Conservation (phyloP, 768 basidiomycete species). For the Megacollybia marginata region DNA sequence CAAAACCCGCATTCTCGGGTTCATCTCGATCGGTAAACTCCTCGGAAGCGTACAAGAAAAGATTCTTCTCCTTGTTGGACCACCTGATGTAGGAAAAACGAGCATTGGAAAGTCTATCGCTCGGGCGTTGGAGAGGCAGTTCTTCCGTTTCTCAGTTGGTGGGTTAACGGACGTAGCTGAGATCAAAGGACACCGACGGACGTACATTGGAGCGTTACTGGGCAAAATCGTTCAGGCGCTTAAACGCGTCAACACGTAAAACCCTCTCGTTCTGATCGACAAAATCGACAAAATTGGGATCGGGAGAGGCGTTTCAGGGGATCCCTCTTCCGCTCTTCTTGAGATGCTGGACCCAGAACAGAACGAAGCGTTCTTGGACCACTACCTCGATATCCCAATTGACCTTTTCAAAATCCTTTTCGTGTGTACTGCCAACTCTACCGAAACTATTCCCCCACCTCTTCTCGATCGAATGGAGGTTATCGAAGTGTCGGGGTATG, state of each 20-base stretch:
- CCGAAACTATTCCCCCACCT: slow-evolving; percentile 91
- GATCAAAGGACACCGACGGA: slow-evolving; percentile 96
- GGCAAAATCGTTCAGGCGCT: slow-evolving; percentile 94
- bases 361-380: slow-evolving; percentile 90
- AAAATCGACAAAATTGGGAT: slow-evolving; percentile 84
- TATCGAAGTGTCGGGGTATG: slow-evolving; percentile 90
- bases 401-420: slow-evolving; percentile 95
- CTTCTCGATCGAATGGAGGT: slow-evolving; percentile 96
- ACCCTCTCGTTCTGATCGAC: slow-evolving; percentile 89
- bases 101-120: slow-evolving; percentile 94
- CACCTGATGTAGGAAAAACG: slow-evolving; percentile 97
- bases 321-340: slow-evolving; percentile 83
- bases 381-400: slow-evolving; percentile 98
- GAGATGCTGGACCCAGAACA: slow-evolving; percentile 97
- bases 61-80: slow-evolving; percentile 94
- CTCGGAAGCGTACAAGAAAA: slow-evolving; percentile 95
- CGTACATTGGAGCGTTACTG: slow-evolving; percentile 94
- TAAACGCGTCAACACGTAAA: slow-evolving; percentile 89
- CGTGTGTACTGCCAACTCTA: slow-evolving; percentile 94
- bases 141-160: slow-evolving; percentile 96
- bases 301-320: slow-evolving; percentile 83
- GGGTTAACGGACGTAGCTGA: slow-evolving; percentile 97
- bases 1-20: slow-evolving; percentile 91
- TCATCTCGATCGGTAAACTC: slow-evolving; percentile 91
- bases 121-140: slow-evolving; percentile 81